Evolutionary conservation across 2,329 filamentous ascomycete species (phyloP).

Genomic region (Clonostachys chloroleuca): DNA sequence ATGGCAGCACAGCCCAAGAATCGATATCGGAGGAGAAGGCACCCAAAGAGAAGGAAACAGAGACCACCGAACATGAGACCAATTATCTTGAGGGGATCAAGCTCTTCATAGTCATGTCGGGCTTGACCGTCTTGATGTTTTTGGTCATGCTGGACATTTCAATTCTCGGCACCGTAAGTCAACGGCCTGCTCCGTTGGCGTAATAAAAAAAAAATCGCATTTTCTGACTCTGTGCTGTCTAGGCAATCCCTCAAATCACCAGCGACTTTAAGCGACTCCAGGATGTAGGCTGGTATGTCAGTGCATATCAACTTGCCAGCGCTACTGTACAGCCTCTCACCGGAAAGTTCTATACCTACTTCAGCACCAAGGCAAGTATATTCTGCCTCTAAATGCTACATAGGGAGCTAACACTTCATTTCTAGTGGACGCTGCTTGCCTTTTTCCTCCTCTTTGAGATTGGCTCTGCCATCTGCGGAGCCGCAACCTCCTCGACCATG

Average conservation of each 20-base stretch:
- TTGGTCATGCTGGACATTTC: constrained; percentile 41
- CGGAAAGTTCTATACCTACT: constrained; percentile 42
- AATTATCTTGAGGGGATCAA: constrained; percentile 11
- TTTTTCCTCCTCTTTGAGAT: constrained; percentile 11
- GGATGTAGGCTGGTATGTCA: constrained; percentile 50
- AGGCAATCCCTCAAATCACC: constrained; percentile 42
- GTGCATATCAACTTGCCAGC: constrained; percentile 39
- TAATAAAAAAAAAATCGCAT: neutral
- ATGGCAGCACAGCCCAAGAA: too few relatives aligned
- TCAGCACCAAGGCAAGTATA: constrained; percentile 28
- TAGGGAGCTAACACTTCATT: too few relatives aligned
- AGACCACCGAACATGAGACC: too few relatives aligned
- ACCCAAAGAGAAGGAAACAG: too few relatives aligned
- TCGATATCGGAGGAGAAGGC: too few relatives aligned
- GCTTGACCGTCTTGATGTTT: constrained; percentile 31
- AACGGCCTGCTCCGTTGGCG: too few relatives aligned
- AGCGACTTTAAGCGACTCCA: constrained; percentile 38
- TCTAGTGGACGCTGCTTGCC: constrained; percentile 7
- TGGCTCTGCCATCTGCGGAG: constrained; percentile 12
- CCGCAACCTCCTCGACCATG: constrained; percentile 8
- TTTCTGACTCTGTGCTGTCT: neutral
- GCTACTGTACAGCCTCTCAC: constrained; percentile 43
- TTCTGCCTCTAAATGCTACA: too few relatives aligned
- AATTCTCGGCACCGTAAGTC: constrained; percentile 40
- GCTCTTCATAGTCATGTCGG: constrained; percentile 20